phyloP scores from a whole-genome alignment of 2,329 filamentous ascomycete genomes.

The Fusarium avenaceum region DNA sequence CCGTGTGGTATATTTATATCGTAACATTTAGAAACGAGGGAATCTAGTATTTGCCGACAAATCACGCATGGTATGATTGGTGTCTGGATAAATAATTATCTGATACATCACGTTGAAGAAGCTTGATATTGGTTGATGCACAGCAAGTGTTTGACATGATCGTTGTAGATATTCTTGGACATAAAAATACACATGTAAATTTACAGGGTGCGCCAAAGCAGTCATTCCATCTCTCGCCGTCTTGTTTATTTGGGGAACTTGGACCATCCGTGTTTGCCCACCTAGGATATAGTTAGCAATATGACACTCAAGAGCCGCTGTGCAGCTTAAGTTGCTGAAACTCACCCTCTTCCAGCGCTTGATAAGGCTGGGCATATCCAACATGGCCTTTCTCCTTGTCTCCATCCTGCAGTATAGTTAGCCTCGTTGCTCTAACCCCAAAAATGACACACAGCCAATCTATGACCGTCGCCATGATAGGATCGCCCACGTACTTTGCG shows the following conservation, averaged over 20 bases:
- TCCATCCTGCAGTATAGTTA: slow-evolving; percentile 73
- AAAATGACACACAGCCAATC: slow-evolving; percentile 1
- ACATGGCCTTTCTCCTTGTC: slow-evolving; percentile 89
- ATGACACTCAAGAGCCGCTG: neutral
- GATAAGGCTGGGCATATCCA: slow-evolving; percentile 94
- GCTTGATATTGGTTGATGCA: slow-evolving; percentile 1
- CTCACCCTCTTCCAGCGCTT: slow-evolving; percentile 90
- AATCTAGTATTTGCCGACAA: neutral
- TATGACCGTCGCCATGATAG: neutral
- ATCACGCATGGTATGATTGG: neutral
- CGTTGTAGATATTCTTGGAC: slow-evolving; percentile 44
- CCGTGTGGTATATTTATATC: neutral
- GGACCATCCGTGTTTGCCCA: slow-evolving; percentile 68
- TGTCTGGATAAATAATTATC: neutral
- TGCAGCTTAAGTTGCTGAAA: neutral
- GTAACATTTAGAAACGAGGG: no score
- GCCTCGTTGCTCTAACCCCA: slow-evolving; percentile 11
- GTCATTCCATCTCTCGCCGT: slow-evolving; percentile 34
- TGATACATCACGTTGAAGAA: slow-evolving; percentile 9
- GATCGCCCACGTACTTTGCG: slow-evolving; percentile 68
- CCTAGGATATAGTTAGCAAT: slow-evolving; percentile 59
- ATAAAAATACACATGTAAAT: slow-evolving; percentile 54
- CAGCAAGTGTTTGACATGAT: slow-evolving; percentile 26
- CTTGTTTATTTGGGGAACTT: slow-evolving; percentile 68
- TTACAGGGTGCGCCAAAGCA: slow-evolving; percentile 48